Percentiles rank a stretch among this genome's conserved stretches.
phyloP scores from a whole-genome alignment of 1,139 yeast species.

The Sugiyamaella novakii region DNA sequence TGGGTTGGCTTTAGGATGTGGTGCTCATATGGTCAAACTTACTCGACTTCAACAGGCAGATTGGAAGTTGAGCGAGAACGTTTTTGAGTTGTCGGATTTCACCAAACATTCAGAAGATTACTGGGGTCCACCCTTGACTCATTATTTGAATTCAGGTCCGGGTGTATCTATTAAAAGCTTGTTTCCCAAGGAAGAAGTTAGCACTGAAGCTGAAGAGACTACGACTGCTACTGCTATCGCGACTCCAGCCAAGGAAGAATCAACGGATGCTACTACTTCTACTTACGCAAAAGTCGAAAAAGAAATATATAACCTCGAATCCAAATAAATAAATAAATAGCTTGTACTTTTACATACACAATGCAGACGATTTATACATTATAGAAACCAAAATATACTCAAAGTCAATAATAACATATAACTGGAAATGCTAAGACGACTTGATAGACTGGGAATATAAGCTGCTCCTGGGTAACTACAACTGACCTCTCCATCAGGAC shows the following conservation, averaged over 20 bases:
- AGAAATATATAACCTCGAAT: too few relatives aligned
- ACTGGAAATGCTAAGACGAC: slow-evolving; percentile 2
- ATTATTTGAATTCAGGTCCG: slow-evolving; percentile 35
- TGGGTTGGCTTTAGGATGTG: slow-evolving; percentile 76
- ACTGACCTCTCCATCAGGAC: slow-evolving; percentile 40
- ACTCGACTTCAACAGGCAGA: slow-evolving; percentile 75
- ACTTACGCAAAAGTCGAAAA: too few relatives aligned
- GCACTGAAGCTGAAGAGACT: background rate
- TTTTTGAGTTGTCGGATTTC: slow-evolving; percentile 68
- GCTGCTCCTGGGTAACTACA: slow-evolving; percentile 45
- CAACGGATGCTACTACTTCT: too few relatives aligned
- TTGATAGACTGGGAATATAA: slow-evolving; percentile 31
- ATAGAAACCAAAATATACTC: background rate
- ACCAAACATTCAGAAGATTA: slow-evolving; percentile 56
- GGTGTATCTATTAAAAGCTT: slow-evolving; percentile 4
- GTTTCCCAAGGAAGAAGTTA: slow-evolving; percentile 1
- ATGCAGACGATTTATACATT: too few relatives aligned
- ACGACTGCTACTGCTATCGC: too few relatives aligned
- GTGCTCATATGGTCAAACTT: slow-evolving; percentile 88
- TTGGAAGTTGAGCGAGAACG: slow-evolving; percentile 75
- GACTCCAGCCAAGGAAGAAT: too few relatives aligned
- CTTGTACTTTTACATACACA: too few relatives aligned
- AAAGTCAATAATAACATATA: background rate
- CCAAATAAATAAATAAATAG: too few relatives aligned
- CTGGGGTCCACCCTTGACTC: slow-evolving; percentile 52